Evolutionary conservation across 805 yeast species (phyloP).

Genomic region (Nakazawaea ernobii): DNA sequence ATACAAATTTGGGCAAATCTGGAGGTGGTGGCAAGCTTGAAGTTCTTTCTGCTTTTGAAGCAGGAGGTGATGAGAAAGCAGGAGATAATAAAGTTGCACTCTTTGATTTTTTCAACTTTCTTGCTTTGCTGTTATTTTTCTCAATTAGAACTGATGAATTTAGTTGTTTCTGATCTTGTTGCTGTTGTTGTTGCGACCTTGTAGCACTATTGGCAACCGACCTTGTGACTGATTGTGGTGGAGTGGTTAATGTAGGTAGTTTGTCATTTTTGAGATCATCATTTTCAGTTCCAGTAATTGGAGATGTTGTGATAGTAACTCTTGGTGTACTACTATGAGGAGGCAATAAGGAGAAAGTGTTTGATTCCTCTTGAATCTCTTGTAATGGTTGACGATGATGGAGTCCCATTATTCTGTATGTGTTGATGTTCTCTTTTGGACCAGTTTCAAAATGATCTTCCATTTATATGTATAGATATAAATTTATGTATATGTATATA

Average conservation of each 20-base stretch:
- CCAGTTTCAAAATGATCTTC: neutral
- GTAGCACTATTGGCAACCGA: conserved; percentile 14
- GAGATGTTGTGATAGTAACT: conserved; percentile 7
- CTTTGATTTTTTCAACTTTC: conserved; percentile 3
- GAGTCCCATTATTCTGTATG: neutral
- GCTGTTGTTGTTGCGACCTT: neutral
- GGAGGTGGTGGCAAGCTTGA: conserved; percentile 10
- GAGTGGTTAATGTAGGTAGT: conserved; percentile 24
- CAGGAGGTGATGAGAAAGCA: conserved; percentile 41
- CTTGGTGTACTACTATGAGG: conserved; percentile 2
- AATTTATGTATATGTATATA: neutral
- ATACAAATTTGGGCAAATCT: conserved; percentile 12
- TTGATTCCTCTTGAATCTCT: conserved; percentile 5
- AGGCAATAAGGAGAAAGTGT: neutral
- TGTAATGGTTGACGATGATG: conserved; percentile 7
- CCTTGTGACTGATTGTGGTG: conserved; percentile 26
- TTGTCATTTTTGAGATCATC: neutral
- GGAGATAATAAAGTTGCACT: conserved; percentile 24
- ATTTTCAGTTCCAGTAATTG: neutral
- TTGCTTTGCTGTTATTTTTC: neutral
- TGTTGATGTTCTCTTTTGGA: neutral
- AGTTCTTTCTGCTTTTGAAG: conserved; percentile 1
- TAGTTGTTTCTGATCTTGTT: no score
- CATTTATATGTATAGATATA: no score
- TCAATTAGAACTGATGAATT: no score